Conservation (phyloP, 495 filamentous ascomycete genomes). For the Trichoderma reesei region DNA sequence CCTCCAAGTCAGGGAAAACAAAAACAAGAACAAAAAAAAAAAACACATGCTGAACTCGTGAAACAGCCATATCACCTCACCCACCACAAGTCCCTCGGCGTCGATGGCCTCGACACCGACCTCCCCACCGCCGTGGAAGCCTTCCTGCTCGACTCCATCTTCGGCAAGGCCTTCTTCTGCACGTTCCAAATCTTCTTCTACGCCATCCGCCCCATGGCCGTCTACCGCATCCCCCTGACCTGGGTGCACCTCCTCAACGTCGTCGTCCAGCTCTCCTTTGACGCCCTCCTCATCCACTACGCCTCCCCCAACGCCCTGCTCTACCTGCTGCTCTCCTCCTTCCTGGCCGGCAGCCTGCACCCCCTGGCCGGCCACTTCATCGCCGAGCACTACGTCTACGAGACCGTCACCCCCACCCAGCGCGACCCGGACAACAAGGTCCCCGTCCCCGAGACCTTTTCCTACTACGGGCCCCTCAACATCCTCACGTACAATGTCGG, state of each 20-base stretch:
- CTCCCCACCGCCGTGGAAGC: conserved; percentile 89
- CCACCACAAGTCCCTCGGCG: conserved; percentile 97
- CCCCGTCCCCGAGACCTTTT: conserved; percentile 86
- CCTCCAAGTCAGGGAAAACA: not conserved
- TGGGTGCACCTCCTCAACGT: conserved; percentile 77
- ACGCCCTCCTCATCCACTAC: conserved; percentile 52
- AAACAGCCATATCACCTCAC: conserved; percentile 89
- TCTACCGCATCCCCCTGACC: conserved; percentile 84
- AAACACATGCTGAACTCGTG: too few species aligned
- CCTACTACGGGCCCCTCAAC: conserved; percentile 92
- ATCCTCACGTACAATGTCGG: conserved; percentile 93
- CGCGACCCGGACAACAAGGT: conserved; percentile 49
- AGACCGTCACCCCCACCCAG: conserved; percentile 48
- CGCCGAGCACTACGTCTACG: conserved; percentile 98
- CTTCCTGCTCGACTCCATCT: conserved; percentile 86
- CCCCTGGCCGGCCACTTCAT: conserved; percentile 98
- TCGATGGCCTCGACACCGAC: conserved; percentile 92
- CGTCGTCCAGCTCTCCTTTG: conserved; percentile 63
- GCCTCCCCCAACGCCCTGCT: conserved; percentile 50
- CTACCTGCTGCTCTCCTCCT: conserved; percentile 79
- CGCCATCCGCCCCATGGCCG: conserved; percentile 92
- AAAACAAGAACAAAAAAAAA: too few species aligned
- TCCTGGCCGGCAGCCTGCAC: conserved; percentile 88
- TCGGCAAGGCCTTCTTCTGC: conserved; percentile 98
- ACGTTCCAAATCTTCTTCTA: conserved; percentile 99